phyloP scores from a whole-genome alignment of 305 asterid genomes.

The Fraxinus latifolia region DNA sequence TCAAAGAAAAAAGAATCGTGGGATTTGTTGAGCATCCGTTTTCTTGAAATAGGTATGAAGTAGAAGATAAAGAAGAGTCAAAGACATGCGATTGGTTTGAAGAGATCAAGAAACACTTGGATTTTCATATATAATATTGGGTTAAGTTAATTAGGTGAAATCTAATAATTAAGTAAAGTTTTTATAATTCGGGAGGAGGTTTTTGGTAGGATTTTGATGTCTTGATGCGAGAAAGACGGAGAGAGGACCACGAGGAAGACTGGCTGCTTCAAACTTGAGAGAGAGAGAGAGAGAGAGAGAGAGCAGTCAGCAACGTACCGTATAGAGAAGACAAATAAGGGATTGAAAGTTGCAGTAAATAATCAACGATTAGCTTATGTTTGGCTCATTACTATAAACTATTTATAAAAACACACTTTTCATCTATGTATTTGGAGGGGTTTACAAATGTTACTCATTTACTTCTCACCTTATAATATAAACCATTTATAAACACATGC shows the following conservation, averaged over 20 bases:
- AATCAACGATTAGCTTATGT: neutral
- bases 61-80: neutral
- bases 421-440: no score
- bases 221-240: no score
- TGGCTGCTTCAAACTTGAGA: neutral
- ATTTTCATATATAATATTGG: no score
- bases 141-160: neutral
- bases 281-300: neutral
- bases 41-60: neutral
- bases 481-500: no score
- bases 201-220: neutral
- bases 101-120: neutral
- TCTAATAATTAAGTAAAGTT: neutral
- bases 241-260: neutral
- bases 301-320: neutral
- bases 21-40: neutral
- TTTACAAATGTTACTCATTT: no score
- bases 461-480: no score
- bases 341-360: no score
- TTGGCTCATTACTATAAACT: neutral
- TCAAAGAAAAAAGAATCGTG: neutral
- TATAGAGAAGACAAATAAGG: no score
- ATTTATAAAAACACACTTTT: no score
- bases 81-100: neutral
- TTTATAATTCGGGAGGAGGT: neutral